Evolutionary conservation across 208 protist genomes (phyloP).

Genomic region (Porcisia hertigi): DNA sequence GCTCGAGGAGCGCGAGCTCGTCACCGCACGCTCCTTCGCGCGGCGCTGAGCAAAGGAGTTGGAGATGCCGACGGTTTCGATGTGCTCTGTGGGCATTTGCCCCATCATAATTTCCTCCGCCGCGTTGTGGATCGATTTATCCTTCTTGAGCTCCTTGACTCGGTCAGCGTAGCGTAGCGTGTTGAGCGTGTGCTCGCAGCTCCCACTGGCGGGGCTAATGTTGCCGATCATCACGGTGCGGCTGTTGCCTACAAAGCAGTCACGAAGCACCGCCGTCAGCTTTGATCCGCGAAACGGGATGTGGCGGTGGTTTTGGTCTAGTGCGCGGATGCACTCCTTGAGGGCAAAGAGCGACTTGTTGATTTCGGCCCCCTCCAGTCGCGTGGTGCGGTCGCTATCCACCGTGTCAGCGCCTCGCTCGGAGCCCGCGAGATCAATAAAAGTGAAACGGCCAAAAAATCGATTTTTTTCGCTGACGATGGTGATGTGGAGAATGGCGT

Average conservation of each 20-base stretch:
- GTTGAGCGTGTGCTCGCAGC: slow-evolving; percentile 85
- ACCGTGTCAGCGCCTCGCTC: slow-evolving; percentile 85
- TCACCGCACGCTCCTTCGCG: slow-evolving; percentile 63
- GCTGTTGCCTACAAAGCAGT: slow-evolving; percentile 91
- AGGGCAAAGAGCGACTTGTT: slow-evolving; percentile 92
- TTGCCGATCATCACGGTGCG: slow-evolving; percentile 95
- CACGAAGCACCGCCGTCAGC: slow-evolving; percentile 92
- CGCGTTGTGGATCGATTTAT: slow-evolving; percentile 69
- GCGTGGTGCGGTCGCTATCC: slow-evolving; percentile 75
- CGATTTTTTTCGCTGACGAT: slow-evolving; percentile 83
- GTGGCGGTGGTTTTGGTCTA: slow-evolving; percentile 85
- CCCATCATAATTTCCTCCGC: slow-evolving; percentile 94
- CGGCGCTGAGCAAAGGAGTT: slow-evolving; percentile 81
- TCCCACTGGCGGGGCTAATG: slow-evolving; percentile 83
- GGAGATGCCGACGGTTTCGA: slow-evolving; percentile 78
- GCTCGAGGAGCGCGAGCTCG: slow-evolving; percentile 52
- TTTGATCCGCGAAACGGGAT: slow-evolving; percentile 94
- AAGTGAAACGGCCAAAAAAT: slow-evolving; percentile 89
- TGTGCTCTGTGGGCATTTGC: slow-evolving; percentile 86
- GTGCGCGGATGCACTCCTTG: slow-evolving; percentile 87
- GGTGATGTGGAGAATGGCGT: slow-evolving; percentile 94
- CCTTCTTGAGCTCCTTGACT: slow-evolving; percentile 94
- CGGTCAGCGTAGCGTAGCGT: slow-evolving; percentile 88
- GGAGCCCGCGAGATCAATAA: slow-evolving; percentile 94
- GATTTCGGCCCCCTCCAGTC: slow-evolving; percentile 89